These are phyloP conservation scores for Parietichytrium sp. DNA, from an alignment of 108 stramenopile species.

Conservation along the genomic window DNA sequence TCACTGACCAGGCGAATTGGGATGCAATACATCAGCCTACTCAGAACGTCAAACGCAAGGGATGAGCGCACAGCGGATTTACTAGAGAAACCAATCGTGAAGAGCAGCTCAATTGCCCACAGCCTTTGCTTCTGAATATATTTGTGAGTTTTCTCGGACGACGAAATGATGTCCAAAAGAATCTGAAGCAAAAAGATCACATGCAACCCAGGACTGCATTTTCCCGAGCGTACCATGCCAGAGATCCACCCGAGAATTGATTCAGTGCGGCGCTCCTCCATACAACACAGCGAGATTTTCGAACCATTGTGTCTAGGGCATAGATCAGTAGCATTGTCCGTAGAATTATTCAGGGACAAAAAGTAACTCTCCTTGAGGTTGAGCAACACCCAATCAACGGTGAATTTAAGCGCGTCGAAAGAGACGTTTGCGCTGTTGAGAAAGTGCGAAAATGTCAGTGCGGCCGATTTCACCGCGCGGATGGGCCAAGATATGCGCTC, in stretches of 20 bases:
- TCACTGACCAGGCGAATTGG: not conserved
- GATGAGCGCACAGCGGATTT: not conserved
- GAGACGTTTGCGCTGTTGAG: not conserved
- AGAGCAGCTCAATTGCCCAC: not conserved
- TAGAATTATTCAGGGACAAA: not conserved
- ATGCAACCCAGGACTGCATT: not conserved
- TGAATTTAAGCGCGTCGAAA: not conserved
- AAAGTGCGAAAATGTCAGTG: not conserved
- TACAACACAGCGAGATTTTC: too few species aligned
- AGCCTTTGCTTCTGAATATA: not conserved
- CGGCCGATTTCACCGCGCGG: not conserved
- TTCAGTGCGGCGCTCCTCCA: not conserved
- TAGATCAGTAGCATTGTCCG: not conserved
- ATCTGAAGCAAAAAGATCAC: conserved; percentile 18
- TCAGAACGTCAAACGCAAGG: conserved; percentile 6
- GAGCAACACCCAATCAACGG: conserved; percentile 1
- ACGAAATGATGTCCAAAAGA: not conserved
- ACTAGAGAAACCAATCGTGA: not conserved
- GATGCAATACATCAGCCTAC: not conserved
- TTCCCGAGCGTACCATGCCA: not conserved
- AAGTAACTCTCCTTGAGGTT: not conserved
- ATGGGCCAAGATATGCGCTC: conserved; percentile 7
- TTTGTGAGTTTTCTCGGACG: not conserved
- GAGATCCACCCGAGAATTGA: not conserved
- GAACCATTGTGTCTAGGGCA: too few species aligned